A percentile compares a stretch with the other conserved stretches of the same genome.
Conservation (phyloP, 352 stramenopile species). For the Elongisporangium anandrum region DNA sequence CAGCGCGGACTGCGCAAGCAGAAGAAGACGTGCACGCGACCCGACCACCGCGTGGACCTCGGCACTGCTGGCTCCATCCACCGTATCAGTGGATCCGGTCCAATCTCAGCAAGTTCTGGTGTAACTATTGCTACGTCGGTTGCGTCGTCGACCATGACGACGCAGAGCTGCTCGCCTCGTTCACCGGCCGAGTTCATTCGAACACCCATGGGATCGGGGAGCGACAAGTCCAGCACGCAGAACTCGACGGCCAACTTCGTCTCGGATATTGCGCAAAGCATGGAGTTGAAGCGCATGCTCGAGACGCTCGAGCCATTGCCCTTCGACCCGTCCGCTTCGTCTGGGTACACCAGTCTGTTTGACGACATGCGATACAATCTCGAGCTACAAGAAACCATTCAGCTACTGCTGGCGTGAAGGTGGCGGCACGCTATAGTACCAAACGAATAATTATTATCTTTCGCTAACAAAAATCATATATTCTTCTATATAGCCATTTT, state of each 20-base stretch:
- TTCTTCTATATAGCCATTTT: neutral
- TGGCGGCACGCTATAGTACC: neutral
- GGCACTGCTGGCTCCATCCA: constrained; percentile 63
- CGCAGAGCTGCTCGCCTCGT: constrained; percentile 36
- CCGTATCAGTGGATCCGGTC: constrained; percentile 16
- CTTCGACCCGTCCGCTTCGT: constrained; percentile 17
- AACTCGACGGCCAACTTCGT: constrained; percentile 7
- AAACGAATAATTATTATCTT: neutral
- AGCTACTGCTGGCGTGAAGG: constrained; percentile 30
- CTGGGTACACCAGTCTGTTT: neutral
- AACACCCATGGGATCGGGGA: constrained; percentile 7
- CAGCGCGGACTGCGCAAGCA: constrained; percentile 77
- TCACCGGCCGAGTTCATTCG: constrained; percentile 25
- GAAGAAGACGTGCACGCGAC: constrained; percentile 76
- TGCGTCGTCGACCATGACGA: constrained; percentile 19
- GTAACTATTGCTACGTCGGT: neutral
- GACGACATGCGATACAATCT: constrained; percentile 1
- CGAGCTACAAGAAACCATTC: constrained; percentile 38
- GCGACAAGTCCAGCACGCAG: neutral
- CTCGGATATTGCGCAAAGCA: constrained; percentile 12
- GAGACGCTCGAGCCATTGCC: constrained; percentile 43
- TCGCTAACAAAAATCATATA: neutral
- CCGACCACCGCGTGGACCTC: constrained; percentile 71
- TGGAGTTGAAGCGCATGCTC: constrained; percentile 21
- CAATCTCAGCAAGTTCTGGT: neutral